Evolutionary conservation across 306 rosid species (phyloP).

Genomic region (Prunus fruticosa): DNA sequence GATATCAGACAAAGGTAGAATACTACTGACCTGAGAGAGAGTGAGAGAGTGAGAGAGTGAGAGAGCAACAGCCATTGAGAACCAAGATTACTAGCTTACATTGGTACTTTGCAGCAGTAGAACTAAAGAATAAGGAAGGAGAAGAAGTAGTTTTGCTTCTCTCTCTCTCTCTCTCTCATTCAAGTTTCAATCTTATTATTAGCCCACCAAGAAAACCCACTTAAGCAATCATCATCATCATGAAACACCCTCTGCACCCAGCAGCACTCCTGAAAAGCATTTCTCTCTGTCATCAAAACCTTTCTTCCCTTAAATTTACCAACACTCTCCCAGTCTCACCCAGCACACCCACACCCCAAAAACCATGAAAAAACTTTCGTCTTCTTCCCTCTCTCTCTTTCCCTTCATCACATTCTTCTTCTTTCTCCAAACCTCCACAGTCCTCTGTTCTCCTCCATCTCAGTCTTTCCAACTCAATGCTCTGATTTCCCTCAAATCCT

Average conservation of each 20-base stretch:
- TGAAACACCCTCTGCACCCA: slow-evolving; percentile 82
- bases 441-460: slow-evolving; percentile 39
- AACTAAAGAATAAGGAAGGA: not conserved
- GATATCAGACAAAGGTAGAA: slow-evolving; percentile 77
- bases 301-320: slow-evolving; percentile 69
- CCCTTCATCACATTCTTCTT: slow-evolving; percentile 7
- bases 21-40: slow-evolving; percentile 33
- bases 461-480: slow-evolving; percentile 57
- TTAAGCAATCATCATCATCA: slow-evolving; percentile 58
- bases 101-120: not conserved
- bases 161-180: slow-evolving; percentile 8
- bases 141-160: slow-evolving; percentile 12
- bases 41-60: slow-evolving; percentile 1
- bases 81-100: not conserved
- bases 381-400: slow-evolving; percentile 32
- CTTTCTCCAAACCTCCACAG: slow-evolving; percentile 30
- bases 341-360: slow-evolving; percentile 28
- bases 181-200: slow-evolving; percentile 8
- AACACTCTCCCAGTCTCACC: slow-evolving; percentile 43
- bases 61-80: not conserved
- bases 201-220: slow-evolving; percentile 85
- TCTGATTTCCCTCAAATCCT: slow-evolving; percentile 63
- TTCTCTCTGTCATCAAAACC: slow-evolving; percentile 61
- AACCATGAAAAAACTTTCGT: slow-evolving; percentile 60
- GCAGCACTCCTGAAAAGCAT: slow-evolving; percentile 95